Base-by-base conservation (phyloP, 176 grass and related monocot genomes). In the Puya raimondii region DNA sequence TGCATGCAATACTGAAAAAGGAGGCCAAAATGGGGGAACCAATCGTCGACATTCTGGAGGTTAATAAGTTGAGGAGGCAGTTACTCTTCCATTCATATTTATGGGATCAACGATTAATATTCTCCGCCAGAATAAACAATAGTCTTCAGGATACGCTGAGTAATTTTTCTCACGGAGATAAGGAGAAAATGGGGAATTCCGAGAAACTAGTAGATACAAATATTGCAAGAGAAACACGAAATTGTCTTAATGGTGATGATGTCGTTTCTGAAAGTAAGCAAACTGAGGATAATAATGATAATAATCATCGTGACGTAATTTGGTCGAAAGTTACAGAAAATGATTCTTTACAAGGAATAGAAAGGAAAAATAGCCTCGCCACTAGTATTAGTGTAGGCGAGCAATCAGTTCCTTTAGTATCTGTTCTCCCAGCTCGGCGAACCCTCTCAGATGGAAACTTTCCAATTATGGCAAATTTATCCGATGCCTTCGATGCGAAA, bases 381-480 rank as follows among this genome's bases (percentile, higher is more conserved):
- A 90, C 82, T 68, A 88, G 89, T 53, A 63, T 82, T 69, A 90
- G 94, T 83, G 64, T 86, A 33, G 88, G 26, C 9, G 80, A 29
- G 22, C 81, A 90, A 49, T 87, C 66, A 10, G 25, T 84, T 75
- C 81, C 78, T 64, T 68, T 83, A 63, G 89, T 84, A 65, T 68
- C 70, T 75, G 70, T 86, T 82, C 72, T 99, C 71, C 64, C 75
- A 72, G 76, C 89, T 69, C 75, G 84, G 63, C 90, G 84, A 63
- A 93, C 94, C 18, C 83, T 93, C 74, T 99, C 87, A 66, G 94
- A 90, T 81, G 94, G 89, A 63, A 81, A 93, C 49, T 87, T 90
- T 90, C 84, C 94, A 76, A 82, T 76, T 83, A 13, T 85, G 51
- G 72, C 80, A 27, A 77, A 85, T 85, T 78, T 89, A 65, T 86